Percentiles rank a stretch among this genome's conserved stretches.
phyloP scores from a whole-genome alignment of 306 rosid genomes.

The Sindora glabra region DNA sequence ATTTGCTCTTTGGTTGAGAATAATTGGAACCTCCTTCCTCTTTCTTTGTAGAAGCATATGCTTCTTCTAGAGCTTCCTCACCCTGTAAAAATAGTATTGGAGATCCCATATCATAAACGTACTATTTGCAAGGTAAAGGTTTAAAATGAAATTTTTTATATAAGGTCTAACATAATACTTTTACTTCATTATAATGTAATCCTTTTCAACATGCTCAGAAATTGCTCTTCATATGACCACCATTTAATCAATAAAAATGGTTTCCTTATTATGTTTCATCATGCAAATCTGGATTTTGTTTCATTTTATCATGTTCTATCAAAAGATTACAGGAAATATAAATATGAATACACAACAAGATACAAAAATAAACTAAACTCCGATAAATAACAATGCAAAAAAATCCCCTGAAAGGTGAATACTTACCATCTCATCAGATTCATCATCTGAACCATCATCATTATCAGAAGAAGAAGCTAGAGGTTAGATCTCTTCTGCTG shows the following conservation, averaged over 20 bases:
- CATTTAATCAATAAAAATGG: neutral
- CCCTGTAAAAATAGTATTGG: constrained; percentile 47
- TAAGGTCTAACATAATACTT: neutral
- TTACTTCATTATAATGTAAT: neutral
- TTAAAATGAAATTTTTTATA: neutral
- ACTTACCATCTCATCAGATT: constrained; percentile 53
- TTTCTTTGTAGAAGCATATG: constrained; percentile 47
- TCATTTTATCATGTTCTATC: neutral
- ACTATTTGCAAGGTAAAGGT: neutral
- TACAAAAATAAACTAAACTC: neutral
- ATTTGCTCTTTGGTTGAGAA: constrained; percentile 81
- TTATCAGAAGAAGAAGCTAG: constrained; percentile 46
- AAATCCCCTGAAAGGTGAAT: neutral
- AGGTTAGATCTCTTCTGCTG: constrained; percentile 49
- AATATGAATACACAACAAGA: neutral
- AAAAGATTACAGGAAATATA: neutral
- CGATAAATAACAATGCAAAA: neutral
- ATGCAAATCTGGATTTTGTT: neutral
- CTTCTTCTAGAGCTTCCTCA: constrained; percentile 50
- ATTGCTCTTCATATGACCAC: neutral
- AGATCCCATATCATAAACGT: neutral
- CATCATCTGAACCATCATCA: constrained; percentile 45
- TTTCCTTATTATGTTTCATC: neutral
- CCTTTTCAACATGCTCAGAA: constrained; percentile 5
- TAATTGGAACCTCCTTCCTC: constrained; percentile 42